These are phyloP conservation scores for Fusarium buxicola DNA, from an alignment of 2,329 filamentous ascomycete species.

Conservation along the genomic window DNA sequence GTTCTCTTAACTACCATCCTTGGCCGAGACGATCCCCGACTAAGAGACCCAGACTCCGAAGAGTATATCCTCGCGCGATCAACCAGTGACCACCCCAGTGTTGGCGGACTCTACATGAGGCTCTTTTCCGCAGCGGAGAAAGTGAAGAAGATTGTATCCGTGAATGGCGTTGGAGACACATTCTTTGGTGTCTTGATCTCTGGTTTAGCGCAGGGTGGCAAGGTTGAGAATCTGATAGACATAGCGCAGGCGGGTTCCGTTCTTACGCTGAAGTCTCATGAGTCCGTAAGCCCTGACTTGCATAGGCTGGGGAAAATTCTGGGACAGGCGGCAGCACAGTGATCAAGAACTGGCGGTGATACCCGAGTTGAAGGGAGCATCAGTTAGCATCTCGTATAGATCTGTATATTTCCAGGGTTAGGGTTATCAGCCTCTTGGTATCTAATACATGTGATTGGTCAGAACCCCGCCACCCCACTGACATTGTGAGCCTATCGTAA, in stretches of 20 bases:
- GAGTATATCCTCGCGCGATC: slow-evolving; percentile 78
- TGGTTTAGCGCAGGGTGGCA: slow-evolving; percentile 72
- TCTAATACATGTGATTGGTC: slow-evolving; percentile 32
- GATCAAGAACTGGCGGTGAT: not conserved
- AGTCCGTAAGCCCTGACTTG: slow-evolving; percentile 75
- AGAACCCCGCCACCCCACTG: slow-evolving; percentile 16
- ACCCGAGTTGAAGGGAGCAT: not conserved
- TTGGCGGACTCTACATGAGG: slow-evolving; percentile 86
- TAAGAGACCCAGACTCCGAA: slow-evolving; percentile 71
- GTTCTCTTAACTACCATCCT: slow-evolving; percentile 82
- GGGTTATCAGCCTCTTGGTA: slow-evolving; percentile 37
- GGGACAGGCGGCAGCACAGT: slow-evolving; percentile 39
- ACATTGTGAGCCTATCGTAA: slow-evolving; percentile 28
- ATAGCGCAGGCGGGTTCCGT: slow-evolving; percentile 86
- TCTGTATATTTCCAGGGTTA: slow-evolving; percentile 27
- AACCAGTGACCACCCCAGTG: slow-evolving; percentile 60
- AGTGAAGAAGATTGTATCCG: slow-evolving; percentile 81
- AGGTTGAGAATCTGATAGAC: slow-evolving; percentile 72
- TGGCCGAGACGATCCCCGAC: slow-evolving; percentile 71
- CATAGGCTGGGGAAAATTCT: slow-evolving; percentile 58
- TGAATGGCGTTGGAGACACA: slow-evolving; percentile 95
- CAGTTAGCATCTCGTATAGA: not conserved
- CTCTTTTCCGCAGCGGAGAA: slow-evolving; percentile 74
- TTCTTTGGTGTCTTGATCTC: slow-evolving; percentile 89
- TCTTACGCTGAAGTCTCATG: slow-evolving; percentile 78